Evolutionary conservation across 345 rosid species (phyloP), one percentile per base, ranked within the genome.

Genomic region (Syzygium jambos): DNA sequence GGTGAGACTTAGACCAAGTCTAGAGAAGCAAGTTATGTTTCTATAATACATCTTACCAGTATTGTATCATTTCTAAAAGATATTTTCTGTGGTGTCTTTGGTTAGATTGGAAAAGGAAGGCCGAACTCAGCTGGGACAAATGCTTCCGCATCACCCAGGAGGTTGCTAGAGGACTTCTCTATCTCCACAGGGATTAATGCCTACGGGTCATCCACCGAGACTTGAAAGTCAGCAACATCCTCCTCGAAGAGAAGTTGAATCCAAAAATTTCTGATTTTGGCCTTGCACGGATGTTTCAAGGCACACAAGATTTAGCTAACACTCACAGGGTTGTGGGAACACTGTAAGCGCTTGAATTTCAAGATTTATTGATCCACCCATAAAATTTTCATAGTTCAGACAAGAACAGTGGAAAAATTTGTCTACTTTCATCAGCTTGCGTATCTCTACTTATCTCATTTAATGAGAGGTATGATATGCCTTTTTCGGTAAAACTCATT

Each of bases 221-320:
- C 85, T 59, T 91, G 22, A 92, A 91, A 57, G 55, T 88, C 11
- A 89, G 90, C 65, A 90, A 92, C 85, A 68, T 90, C 68, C 85
- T 89, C 17, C 84, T 91, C 22, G 92, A 91, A 68, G 88, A 29
- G 2, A 88, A 87, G 6, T 84, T 91, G 90, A 90, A 89, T 17
- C 90, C 90, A 3, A 92, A 87, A 88, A 91, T 90, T 30, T 91
- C 91, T 9, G 93, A 93, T 83, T 93, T 93, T 87, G 91, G 93
- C 7, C 84, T 87, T 65, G 91, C 92, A 11, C 87, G 89, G 63
- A 87, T 90, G 21, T 90, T 89, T 51, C 65, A 68, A 25, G 88
- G 65, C n/a, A 88, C 88, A 7, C 78, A 53, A 63, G 84, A 78
- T 57, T 61, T 43, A 38, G 84, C 29, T 38, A 87, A 87, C 49